Base-by-base conservation (phyloP, 2,329 filamentous ascomycete genomes). In the Parastagonospora avenae region DNA sequence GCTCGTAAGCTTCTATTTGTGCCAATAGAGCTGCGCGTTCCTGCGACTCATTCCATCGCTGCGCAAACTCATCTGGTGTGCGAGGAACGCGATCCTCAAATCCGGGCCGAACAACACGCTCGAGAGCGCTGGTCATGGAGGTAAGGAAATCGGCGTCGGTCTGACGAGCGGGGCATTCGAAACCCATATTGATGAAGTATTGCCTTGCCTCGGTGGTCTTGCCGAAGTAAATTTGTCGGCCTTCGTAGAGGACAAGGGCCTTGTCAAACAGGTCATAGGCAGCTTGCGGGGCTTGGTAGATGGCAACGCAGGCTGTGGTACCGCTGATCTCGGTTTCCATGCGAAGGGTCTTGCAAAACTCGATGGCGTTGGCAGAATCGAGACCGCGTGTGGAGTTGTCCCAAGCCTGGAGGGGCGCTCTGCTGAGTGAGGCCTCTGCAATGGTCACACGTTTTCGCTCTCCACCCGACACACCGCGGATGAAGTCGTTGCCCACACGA, bases 371-470 rank as follows among this genome's bases (percentile, higher is more conserved):
- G 73, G 87, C 88, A 29, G 83, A 87, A 74, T 91, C 88, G 29
- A 91, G 78, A 73, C 88, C 88, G 74, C 88, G 81, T 24, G 88
- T 91, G 35, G 83, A 86, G 77, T 91, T 91, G 66, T 91, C 91
- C 90, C 90, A 94, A 53, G 86, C 88, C 68, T 90, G 86, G 1
- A 85, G 71, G 0, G 81, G 81, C 0, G 84, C 82, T 30, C 80
- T 77, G 12, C 86, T 86, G 9, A 92, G 77, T 52, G 88, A 82
- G 59, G 90, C 90, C 72, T 94, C 90, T 1, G 88, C 89, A 54
- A 94, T 91, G 38, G 86, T 89, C 4, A 95, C 90, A 68, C 91
- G 85, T 76, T 94, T 92, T 69, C 86, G 80, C 78, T 91, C 88
- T 67, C 88, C 89, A 67, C 88, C 88, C 27, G 84, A 88, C 8